Percentiles rank a stretch among this genome's conserved stretches.
Evolutionary conservation across 176 grass and related monocot species (phyloP).

Genomic region (Zizania latifolia): DNA sequence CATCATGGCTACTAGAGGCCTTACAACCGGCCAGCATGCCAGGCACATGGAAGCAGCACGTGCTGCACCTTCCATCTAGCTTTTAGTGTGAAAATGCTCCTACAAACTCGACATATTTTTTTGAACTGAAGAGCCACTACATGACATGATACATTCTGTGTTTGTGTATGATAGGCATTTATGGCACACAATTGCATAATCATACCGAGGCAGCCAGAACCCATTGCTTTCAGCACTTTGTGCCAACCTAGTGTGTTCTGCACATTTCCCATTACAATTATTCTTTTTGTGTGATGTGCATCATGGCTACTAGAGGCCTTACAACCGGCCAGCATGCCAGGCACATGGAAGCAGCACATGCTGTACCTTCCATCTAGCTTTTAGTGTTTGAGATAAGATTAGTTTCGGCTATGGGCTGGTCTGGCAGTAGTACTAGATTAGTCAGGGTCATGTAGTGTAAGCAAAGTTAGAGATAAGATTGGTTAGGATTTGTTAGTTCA

Average conservation of each 20-base stretch:
- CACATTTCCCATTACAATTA: too few relatives aligned
- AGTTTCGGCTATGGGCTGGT: neutral
- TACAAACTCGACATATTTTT: too few relatives aligned
- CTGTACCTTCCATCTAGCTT: neutral
- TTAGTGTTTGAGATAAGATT: neutral
- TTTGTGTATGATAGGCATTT: neutral
- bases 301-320: too few relatives aligned
- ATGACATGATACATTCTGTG: neutral
- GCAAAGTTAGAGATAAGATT: neutral
- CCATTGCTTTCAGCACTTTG: neutral
- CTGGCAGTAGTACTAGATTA: neutral
- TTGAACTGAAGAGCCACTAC: neutral
- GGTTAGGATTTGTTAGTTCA: neutral
- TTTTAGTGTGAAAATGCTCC: too few relatives aligned
- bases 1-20: too few relatives aligned
- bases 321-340: neutral
- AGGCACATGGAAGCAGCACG: neutral
- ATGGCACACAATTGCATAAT: neutral
- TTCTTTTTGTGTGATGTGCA: too few relatives aligned
- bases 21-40: neutral
- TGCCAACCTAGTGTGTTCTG: neutral
- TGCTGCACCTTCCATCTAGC: neutral
- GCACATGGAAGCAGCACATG: neutral
- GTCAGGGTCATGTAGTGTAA: neutral
- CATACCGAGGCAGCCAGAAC: neutral